Evolutionary conservation across 208 protist genomes (phyloP), one percentile per base, ranked within the genome.

Genomic region (Histomonas meleagridis): DNA sequence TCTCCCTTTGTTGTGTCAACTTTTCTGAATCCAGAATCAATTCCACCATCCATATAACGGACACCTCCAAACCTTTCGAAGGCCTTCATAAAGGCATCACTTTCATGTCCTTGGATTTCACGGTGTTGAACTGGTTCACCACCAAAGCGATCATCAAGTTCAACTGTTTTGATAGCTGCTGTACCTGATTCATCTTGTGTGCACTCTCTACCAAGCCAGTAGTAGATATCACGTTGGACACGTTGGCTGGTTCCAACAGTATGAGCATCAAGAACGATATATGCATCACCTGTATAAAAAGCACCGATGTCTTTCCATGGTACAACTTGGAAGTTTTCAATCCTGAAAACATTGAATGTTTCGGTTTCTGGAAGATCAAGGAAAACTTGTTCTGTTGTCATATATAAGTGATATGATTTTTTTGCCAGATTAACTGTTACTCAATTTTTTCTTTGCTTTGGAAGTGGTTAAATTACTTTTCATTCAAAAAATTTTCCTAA

Each of bases 81-180:
- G 14, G 91, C 38, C 0, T 62, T 49, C 28, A 81, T 53, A 62
- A 93, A 93, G 7, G 35, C 28, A 18, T 51, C 62, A 69, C 76
- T 91, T 91, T 94, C 93, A 55, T 90, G 38, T 23, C 91, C 92
- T 72, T 94, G 91, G 46, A 90, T 53, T 91, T 95, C 94, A 51
- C 94, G 90, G 69, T 94, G 91, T 91, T 95, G 94, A 10, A 93
- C 65, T 26, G 94, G 92, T 16, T 62, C 46, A 23, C 92, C 93
- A 51, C 91, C 93, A 10, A 95, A 92, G 18, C 92, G 1, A 60
- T 94, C 92, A 90, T 95, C 94, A 23, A 94, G 91, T 91, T 95
- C 94, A 46, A 95, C 93, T 18, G 94, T 90, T 91, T 94, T 94
- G 49, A 93, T 93, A 10, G 94, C 93, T 10, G 94, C 94, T 18